Evolutionary conservation across 371 early-diverging fungal species (phyloP), one percentile per base, ranked within the genome.

Genomic region (Saksenaea vasiformis): DNA sequence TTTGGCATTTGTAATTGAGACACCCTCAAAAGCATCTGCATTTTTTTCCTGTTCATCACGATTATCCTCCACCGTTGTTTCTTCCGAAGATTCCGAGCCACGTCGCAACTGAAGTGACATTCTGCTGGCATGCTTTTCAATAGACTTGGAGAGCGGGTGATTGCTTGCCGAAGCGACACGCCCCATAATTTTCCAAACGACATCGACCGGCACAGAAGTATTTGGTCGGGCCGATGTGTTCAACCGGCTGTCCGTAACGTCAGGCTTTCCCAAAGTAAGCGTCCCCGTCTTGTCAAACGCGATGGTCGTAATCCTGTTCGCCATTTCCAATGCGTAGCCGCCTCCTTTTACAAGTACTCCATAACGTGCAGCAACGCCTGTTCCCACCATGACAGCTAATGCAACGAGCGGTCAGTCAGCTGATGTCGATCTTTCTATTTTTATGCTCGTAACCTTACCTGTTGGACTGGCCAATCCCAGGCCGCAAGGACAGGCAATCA

Each of bases 211-310:
- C 11, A 60, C 41, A 7, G 44, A n/a, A 5, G 47, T 37, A 19
- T 53, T 38, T 37, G 62, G 14, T 19, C 22, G 5, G 1, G 62
- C 60, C 0, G 75, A 28, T 5, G 54, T 59, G 8, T 65, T 65
- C 3, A 73, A 19, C 79, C 81, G 80, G 0, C 60, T 68, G 60
- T 83, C 77, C 1, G 84, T 78, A 34, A 88, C 85, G 9, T 70
- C 66, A 43, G 85, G 84, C 37, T 86, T 86, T 19, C 90, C 90
- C 5, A 80, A 73, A 3, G 94, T 93, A 54, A 93, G 61, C 0
- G 94, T 93, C 8, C 94, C 94, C 0, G 94, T 93, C 73, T 93
- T 93, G 75, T 93, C 94, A 81, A 95, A 98, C 56, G 94, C 96
- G 63, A 97, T 92, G 2, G 96, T 91, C 64, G 95, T 91, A 43